Base-by-base conservation (phyloP, 2,329 filamentous ascomycete species). In the Sclerotinia subarctica region DNA sequence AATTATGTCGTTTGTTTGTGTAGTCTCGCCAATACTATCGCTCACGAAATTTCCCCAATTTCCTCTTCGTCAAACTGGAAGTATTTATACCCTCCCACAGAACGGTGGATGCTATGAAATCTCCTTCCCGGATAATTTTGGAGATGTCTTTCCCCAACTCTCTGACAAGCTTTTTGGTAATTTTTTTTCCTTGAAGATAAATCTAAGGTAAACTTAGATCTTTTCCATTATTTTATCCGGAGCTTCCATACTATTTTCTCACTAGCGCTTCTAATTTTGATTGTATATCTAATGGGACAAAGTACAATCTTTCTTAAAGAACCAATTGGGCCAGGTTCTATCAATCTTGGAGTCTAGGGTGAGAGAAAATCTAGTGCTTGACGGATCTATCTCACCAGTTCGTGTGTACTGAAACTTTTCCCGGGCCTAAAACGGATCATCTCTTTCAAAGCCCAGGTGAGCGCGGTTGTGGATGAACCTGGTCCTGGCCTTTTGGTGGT, bases 341-440 rank as follows among this genome's bases (percentile, higher is more conserved):
- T n/a, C 7, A 62, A 11, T 24, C 65, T 62, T 62, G 54, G 71
- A 0, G 19, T 29, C 47, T 73, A 70, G 13, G 66, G 44, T 0
- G 44, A 2, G 7, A 70, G 70, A 32, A 73, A 72, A 3, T 68
- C 19, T 2, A 70, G 72, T 5, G 68, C 69, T 3, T 67, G 53
- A 2, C 17, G 47, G 6, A 72, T 70, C 32, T 54, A 35, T 19
- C 13, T 5, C 3, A 47, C 5, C 7, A 67, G 21, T 11, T 67
- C 46, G 8, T 53, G 38, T 3, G 65, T 67, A 17, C 32, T 67
- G 19, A 52, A 67, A 8, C 53, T 26, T 58, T 26, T 59, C 21
- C 52, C 42, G 4, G 64, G 26, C 4, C 59, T 59, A 6, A 3
- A 44, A 5, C 3, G 17, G 2, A 66, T 17, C n/a, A 66, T 21